Evolutionary conservation across 2,329 filamentous ascomycete species (phyloP).

Genomic region (Pseudogymnoascus sp.): DNA sequence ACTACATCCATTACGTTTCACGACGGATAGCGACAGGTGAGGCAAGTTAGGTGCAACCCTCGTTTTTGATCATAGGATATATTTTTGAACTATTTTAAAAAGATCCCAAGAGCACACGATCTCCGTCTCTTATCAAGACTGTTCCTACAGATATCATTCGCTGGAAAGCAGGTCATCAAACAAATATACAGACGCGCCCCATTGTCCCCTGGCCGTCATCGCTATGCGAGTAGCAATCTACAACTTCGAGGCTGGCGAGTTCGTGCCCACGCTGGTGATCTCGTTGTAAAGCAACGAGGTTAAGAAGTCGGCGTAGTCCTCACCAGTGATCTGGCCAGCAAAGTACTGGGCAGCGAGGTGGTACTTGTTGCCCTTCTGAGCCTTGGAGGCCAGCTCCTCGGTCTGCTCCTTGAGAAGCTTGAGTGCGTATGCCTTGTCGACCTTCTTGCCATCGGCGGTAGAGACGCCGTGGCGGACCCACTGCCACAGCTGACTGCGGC

Average conservation of each 20-base stretch:
- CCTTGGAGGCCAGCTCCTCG: constrained; percentile 64
- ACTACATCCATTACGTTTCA: not conserved
- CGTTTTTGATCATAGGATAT: constrained; percentile 4
- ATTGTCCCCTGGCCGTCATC: not conserved
- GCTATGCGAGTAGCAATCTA: constrained; percentile 13
- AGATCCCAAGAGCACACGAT: not conserved
- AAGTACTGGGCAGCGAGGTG: constrained; percentile 89
- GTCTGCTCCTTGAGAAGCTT: constrained; percentile 81
- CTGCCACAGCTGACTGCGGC: constrained; percentile 91
- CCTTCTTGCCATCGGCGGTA: constrained; percentile 80
- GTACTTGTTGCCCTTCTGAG: constrained; percentile 83
- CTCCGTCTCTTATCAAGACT: not conserved
- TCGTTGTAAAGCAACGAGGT: constrained; percentile 85
- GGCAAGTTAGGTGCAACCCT: not conserved
- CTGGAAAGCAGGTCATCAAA: constrained; percentile 10
- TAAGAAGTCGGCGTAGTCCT: constrained; percentile 96
- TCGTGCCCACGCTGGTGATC: constrained; percentile 62
- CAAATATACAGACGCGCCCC: constrained; percentile 6
- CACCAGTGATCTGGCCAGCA: constrained; percentile 83
- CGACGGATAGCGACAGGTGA: not conserved
- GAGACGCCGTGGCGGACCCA: constrained; percentile 71
- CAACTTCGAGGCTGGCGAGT: constrained; percentile 28
- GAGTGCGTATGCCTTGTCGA: constrained; percentile 87
- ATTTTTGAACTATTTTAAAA: constrained; percentile 3
- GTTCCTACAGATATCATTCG: constrained; percentile 12